phyloP scores from a whole-genome alignment of 345 rosid species.

The Aethionema arabicum region DNA sequence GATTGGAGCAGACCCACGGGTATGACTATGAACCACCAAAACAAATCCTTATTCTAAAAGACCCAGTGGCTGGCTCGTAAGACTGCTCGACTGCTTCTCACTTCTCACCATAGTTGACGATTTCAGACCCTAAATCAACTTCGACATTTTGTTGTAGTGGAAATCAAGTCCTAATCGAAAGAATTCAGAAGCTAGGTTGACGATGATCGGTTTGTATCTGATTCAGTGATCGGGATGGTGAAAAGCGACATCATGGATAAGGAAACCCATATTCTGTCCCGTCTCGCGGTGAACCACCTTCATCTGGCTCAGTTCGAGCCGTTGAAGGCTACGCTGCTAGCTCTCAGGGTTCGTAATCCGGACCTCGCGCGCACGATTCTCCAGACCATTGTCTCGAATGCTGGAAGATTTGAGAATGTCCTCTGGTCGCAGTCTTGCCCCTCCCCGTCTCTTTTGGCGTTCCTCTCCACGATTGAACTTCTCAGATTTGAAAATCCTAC shows the following conservation, averaged over 20 bases:
- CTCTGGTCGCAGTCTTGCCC: conserved; percentile 82
- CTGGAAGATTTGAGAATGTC: conserved; percentile 67
- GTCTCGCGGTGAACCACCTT: conserved; percentile 89
- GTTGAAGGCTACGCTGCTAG: conserved; percentile 67
- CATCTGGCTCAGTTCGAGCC: conserved; percentile 93
- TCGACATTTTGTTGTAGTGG: too few relatives aligned
- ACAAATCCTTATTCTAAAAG: too few relatives aligned
- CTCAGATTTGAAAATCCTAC: conserved; percentile 53
- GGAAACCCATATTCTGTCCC: conserved; percentile 76
- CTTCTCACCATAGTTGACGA: conserved; percentile 25
- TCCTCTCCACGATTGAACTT: conserved; percentile 71
- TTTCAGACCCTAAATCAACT: conserved; percentile 15
- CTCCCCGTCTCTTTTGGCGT: conserved; percentile 71
- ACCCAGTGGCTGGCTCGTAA: background rate
- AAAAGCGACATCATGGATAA: conserved; percentile 54
- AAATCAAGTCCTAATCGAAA: background rate
- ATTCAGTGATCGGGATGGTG: conserved; percentile 13
- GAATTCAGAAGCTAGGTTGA: conserved; percentile 7
- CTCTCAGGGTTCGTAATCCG: conserved; percentile 67
- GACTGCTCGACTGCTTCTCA: conserved; percentile 1
- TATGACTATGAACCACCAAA: too few relatives aligned
- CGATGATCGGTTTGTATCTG: conserved; percentile 7
- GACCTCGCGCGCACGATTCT: conserved; percentile 69
- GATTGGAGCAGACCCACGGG: too few relatives aligned
- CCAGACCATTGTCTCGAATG: conserved; percentile 69